These are phyloP conservation scores for Lithohypha guttulata DNA, from an alignment of 2,329 filamentous ascomycete species.

Conservation along the genomic window DNA sequence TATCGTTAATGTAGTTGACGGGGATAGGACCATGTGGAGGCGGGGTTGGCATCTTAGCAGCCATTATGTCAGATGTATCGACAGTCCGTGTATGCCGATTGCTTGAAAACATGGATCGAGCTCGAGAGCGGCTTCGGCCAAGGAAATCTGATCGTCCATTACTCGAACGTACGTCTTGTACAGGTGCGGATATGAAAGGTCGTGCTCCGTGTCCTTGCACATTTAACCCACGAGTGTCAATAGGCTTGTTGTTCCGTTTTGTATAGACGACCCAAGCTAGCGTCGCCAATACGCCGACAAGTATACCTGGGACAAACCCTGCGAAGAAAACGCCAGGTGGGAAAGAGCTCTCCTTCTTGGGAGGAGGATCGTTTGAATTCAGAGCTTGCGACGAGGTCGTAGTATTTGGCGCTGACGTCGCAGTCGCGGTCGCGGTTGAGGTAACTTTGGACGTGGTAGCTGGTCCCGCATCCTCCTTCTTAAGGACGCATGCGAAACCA, in stretches of 20 bases:
- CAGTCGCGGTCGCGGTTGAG: conserved; percentile 11
- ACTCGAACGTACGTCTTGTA: conserved; percentile 22
- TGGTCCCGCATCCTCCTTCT: conserved; percentile 15
- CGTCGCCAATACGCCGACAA: conserved; percentile 42
- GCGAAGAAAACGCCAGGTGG: conserved; percentile 32
- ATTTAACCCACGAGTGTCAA: conserved; percentile 11
- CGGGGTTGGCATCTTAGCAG: conserved; percentile 20
- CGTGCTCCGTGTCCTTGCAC: conserved; percentile 9
- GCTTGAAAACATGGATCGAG: conserved; percentile 20
- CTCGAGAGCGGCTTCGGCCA: conserved; percentile 29
- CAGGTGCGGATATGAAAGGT: conserved; percentile 20
- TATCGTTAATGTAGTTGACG: conserved; percentile 5
- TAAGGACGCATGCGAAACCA: conserved; percentile 21
- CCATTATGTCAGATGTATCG: conserved; percentile 12
- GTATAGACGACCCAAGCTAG: conserved; percentile 38
- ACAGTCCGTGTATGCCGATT: conserved; percentile 2
- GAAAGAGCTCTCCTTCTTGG: conserved; percentile 26
- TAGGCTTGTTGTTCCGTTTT: conserved; percentile 22
- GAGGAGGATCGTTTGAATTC: conserved; percentile 18
- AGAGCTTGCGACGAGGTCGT: conserved; percentile 14
- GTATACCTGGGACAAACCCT: conserved; percentile 37
- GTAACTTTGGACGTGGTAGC: conserved; percentile 11
- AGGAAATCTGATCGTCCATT: conserved; percentile 28
- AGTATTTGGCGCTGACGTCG: conserved; percentile 10
- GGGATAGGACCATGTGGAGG: conserved; percentile 16